Percentiles rank a stretch among this genome's conserved stretches.
These are phyloP conservation scores for Yarrowia bubula DNA, from an alignment of 805 yeast genomes.

Conservation along the genomic window DNA sequence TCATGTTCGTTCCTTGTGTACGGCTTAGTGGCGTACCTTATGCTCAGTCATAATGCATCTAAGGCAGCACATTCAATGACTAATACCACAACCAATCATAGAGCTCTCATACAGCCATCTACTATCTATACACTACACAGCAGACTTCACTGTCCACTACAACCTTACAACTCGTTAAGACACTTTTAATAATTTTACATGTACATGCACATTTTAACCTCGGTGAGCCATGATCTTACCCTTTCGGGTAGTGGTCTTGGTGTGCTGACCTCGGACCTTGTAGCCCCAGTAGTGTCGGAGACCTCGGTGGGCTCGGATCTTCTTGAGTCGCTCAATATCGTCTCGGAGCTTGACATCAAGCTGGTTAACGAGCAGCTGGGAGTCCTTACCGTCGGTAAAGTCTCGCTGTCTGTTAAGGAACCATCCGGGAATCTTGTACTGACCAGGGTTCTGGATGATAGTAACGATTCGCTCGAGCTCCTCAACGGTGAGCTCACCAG, in stretches of 20 bases:
- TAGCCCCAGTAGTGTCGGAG: constrained; percentile 99
- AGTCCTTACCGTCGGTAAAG: constrained; percentile 97
- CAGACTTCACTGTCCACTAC: too few relatives aligned
- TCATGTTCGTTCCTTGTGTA: too few relatives aligned
- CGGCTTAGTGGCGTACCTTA: too few relatives aligned
- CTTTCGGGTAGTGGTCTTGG: constrained; percentile 99
- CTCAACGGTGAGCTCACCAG: constrained; percentile 99
- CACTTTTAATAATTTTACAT: constrained; percentile 24
- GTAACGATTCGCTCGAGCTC: constrained; percentile 99
- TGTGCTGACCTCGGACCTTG: constrained; percentile 99
- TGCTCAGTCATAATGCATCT: too few relatives aligned
- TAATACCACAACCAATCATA: too few relatives aligned
- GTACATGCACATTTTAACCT: constrained; percentile 16
- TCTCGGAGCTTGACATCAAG: constrained; percentile 99
- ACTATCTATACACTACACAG: too few relatives aligned
- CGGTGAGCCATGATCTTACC: constrained; percentile 48
- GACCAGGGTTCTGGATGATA: constrained; percentile 99
- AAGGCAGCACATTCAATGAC: too few relatives aligned
- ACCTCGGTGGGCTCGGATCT: constrained; percentile 99
- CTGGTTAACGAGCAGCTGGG: constrained; percentile 98
- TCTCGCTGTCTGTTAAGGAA: constrained; percentile 99
- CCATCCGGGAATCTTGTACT: constrained; percentile 99
- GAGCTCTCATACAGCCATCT: background rate
- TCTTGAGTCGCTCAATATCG: constrained; percentile 97
- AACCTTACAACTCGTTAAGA: background rate